phyloP scores from a whole-genome alignment of 345 rosid genomes.

The Kernera saxatilis region DNA sequence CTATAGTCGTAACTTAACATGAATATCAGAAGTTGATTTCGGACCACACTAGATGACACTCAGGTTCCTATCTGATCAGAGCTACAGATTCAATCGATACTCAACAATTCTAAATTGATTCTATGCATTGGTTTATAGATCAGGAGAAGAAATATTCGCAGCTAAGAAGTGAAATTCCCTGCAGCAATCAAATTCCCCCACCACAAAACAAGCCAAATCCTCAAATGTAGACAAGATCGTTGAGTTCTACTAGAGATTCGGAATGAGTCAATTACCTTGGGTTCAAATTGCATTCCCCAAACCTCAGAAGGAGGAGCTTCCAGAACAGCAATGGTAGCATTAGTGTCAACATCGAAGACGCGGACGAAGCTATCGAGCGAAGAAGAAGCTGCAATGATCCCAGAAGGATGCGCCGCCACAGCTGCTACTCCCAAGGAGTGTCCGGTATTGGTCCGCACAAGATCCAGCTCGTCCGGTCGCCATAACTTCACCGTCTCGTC shows the following conservation, averaged over 20 bases:
- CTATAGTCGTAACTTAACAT: not conserved
- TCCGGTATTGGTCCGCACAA: conserved; percentile 79
- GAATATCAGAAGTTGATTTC: not conserved
- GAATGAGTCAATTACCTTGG: conserved; percentile 45
- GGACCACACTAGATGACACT: not conserved
- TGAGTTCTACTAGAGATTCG: not conserved
- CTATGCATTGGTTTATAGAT: not conserved
- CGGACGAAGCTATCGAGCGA: conserved; percentile 95
- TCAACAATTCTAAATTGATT: not conserved
- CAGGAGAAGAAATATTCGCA: not conserved
- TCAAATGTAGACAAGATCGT: not conserved
- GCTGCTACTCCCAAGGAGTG: conserved; percentile 93
- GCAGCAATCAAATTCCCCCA: not conserved
- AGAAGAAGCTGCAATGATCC: conserved; percentile 85
- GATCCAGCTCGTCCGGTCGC: conserved; percentile 71
- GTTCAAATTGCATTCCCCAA: conserved; percentile 95
- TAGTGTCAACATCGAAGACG: conserved; percentile 91
- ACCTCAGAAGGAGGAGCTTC: conserved; percentile 98
- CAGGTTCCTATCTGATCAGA: not conserved
- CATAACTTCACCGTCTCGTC: conserved; percentile 94
- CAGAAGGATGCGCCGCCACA: conserved; percentile 96
- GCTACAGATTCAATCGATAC: not conserved
- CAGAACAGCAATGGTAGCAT: conserved; percentile 77
- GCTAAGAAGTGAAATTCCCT: not conserved
- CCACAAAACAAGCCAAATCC: not conserved